Percentiles rank a stretch among this genome's conserved stretches.
phyloP scores from a whole-genome alignment of 148 eudicot species.

The Talinum fruticosum region DNA sequence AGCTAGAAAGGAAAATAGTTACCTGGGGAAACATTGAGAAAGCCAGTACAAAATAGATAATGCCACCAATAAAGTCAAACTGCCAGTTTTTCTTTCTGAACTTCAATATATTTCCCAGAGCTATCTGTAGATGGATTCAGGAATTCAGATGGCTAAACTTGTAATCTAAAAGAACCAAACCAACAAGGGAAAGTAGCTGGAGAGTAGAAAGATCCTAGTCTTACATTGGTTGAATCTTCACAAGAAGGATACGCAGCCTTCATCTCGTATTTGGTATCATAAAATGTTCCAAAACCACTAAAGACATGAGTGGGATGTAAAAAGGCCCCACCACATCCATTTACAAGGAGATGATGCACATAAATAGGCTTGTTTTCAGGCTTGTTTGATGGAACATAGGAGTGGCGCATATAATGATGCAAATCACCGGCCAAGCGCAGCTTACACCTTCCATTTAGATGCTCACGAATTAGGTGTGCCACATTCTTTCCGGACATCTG shows the following conservation, averaged over 20 bases:
- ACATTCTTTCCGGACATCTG: constrained; percentile 78
- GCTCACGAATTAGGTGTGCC: constrained; percentile 66
- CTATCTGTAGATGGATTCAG: constrained; percentile 57
- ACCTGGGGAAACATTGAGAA: constrained; percentile 99
- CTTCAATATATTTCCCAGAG: constrained; percentile 93
- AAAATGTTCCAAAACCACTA: constrained; percentile 53
- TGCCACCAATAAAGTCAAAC: constrained; percentile 94
- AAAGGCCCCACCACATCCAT: constrained; percentile 98
- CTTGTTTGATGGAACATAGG: constrained; percentile 70
- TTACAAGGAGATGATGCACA: constrained; percentile 92
- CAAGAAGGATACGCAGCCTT: constrained; percentile 85
- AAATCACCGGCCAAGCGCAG: constrained; percentile 95
- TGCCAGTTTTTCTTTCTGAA: constrained; percentile 99
- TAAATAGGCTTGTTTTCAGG: constrained; percentile 80
- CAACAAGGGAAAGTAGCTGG: background rate
- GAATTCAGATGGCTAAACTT: constrained; percentile 8
- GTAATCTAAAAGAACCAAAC: background rate
- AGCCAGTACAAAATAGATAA: constrained; percentile 83
- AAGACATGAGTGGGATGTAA: constrained; percentile 98
- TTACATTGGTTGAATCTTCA: constrained; percentile 98
- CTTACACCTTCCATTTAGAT: constrained; percentile 85
- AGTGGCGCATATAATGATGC: constrained; percentile 98
- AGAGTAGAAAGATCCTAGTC: background rate
- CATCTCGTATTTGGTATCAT: constrained; percentile 61
- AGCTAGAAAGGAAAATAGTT: constrained; percentile 13